Evolutionary conservation across 1,139 yeast species (phyloP), one percentile per base, ranked within the genome.

Genomic region (Lodderomyces oxycetoniae): DNA sequence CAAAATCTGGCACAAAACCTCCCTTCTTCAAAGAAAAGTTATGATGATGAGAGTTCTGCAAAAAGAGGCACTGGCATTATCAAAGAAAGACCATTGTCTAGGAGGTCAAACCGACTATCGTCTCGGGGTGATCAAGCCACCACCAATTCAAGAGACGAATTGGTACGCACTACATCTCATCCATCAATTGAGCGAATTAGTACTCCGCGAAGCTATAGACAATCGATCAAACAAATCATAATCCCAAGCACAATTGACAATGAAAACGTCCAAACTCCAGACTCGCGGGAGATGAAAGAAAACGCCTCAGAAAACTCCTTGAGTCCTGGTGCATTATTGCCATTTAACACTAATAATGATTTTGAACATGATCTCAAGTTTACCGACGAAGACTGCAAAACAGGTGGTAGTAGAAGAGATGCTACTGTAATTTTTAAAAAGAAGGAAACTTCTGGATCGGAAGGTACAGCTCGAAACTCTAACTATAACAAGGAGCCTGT

Each of bases 251-350:
- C 39, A n/a, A 29, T 37, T 15, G 44, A 37, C 31, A 40, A 41
- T 17, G 38, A 41, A 34, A 39, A 41, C 30, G 36, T 41, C 3
- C 41, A 41, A 25, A 37, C 42, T 12, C 32, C 44, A 7, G 20
- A 26, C 8, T 36, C 42, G 5, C 28, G 37, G 32, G 31, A 27
- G 14, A 9, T 20, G 23, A 20, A 20, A n/a, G 23, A 20, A 20
- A n/a, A 20, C 8, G 10, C 23, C 10, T n/a, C 8, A n/a, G n/a
- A 20, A 9, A n/a, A 20, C 8, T 20, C 23, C n/a, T 20, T n/a
- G 10, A 20, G 23, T 20, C 8, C 23, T n/a, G 10, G 10, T n/a
- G 23, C n/a, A n/a, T n/a, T 20, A 20, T 13, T 25, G 3, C 26
- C 34, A n/a, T 19, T 28, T n/a, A 39, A 38, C 10, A 35, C 41